Percentiles rank a stretch among this genome's conserved stretches.
These are phyloP conservation scores for Neurospora sp. DNA, from an alignment of 495 filamentous ascomycete species.

Conservation along the genomic window DNA sequence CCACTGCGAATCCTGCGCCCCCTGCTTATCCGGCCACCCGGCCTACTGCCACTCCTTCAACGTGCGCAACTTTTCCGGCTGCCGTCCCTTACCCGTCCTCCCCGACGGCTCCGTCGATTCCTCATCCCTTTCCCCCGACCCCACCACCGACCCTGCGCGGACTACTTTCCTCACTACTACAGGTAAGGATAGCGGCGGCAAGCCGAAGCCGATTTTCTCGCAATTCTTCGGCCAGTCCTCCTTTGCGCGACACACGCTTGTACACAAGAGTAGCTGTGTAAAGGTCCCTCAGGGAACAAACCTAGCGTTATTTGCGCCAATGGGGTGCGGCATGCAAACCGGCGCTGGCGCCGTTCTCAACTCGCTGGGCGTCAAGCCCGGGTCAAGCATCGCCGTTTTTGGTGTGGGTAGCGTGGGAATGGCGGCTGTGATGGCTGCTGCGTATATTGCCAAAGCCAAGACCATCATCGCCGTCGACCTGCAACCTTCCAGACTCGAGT, in stretches of 20 bases:
- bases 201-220: slow-evolving; percentile 56
- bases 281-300: slow-evolving; percentile 17
- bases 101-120: neutral
- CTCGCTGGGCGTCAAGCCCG: slow-evolving; percentile 34
- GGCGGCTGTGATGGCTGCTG: slow-evolving; percentile 44
- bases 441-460: slow-evolving; percentile 4
- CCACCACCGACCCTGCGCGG: no score
- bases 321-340: slow-evolving; percentile 42
- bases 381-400: slow-evolving; percentile 56
- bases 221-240: slow-evolving; percentile 46
- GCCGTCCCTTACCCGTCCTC: slow-evolving; percentile 3
- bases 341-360: slow-evolving; percentile 37
- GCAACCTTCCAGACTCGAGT: slow-evolving; percentile 43
- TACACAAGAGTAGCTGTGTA: slow-evolving; percentile 20
- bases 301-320: slow-evolving; percentile 27
- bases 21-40: slow-evolving; percentile 55
- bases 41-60: slow-evolving; percentile 45
- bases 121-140: neutral
- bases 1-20: slow-evolving; percentile 33
- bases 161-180: no score
- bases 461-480: slow-evolving; percentile 58
- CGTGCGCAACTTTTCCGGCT: slow-evolving; percentile 29
- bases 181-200: no score
- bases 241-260: slow-evolving; percentile 31
- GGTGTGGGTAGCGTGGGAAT: slow-evolving; percentile 66